phyloP scores from a whole-genome alignment of 192 early-diverging fungal genomes.

The Mortierella alpina region DNA sequence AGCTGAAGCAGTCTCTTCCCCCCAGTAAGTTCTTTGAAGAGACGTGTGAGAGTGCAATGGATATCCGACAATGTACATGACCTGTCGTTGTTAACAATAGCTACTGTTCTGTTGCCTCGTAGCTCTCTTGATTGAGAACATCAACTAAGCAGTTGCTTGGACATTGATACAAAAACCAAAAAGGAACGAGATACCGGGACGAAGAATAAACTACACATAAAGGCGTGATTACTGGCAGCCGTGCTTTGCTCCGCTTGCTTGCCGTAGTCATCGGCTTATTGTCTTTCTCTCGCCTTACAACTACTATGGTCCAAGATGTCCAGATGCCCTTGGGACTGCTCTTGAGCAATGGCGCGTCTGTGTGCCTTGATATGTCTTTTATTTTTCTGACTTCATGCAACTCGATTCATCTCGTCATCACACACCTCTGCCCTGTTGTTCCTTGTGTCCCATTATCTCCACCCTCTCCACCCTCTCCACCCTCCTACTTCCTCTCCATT shows the following conservation, averaged over 20 bases:
- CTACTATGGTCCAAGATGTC: not conserved
- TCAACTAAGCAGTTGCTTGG: slow-evolving; percentile 41
- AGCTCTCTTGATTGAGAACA: slow-evolving; percentile 54
- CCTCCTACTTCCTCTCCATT: no score
- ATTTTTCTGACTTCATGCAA: no score
- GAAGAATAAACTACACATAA: slow-evolving; percentile 2
- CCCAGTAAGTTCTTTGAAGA: slow-evolving; percentile 71
- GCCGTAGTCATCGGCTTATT: not conserved
- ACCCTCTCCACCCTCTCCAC: no score
- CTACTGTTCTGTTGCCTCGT: not conserved
- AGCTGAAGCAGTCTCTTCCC: slow-evolving; percentile 95
- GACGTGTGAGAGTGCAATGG: not conserved
- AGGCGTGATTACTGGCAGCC: slow-evolving; percentile 23
- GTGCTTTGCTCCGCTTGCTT: slow-evolving; percentile 1
- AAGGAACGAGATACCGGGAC: slow-evolving; percentile 7
- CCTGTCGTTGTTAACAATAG: not conserved
- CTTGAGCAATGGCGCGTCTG: no score
- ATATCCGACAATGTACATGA: not conserved
- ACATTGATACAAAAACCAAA: slow-evolving; percentile 9
- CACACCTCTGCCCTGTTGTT: no score
- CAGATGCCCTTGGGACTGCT: no score
- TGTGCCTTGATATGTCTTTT: no score
- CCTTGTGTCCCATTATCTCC: no score
- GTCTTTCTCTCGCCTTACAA: not conserved
- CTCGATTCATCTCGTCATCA: no score